Base-by-base conservation (phyloP, 176 grass and related monocot species). In the Leersia perrieri region DNA sequence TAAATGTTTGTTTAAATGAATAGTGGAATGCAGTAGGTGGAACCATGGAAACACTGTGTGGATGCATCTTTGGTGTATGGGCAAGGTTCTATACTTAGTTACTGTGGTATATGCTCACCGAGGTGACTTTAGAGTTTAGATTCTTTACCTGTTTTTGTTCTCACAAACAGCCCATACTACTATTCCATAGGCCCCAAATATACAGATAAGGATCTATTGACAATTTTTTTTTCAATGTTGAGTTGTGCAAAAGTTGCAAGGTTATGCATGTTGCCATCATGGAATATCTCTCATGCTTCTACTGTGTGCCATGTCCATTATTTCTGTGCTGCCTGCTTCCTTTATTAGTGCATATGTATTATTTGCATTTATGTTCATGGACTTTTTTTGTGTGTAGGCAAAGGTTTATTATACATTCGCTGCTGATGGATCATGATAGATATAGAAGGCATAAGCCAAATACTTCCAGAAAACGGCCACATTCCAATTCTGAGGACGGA, bases 401-500 rank as follows among this genome's bases (percentile, higher is more conserved):
- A 80, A 86, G 61, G 63, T 33, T 63, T 27, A 55, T 39, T 57
- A 26, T 66, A 75, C 66, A 27, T 11, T 66, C 74, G 45, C 29
- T 60, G 55, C 41, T 31, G 60, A 86, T 90, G 88, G 78, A 86
- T 60, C 65, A 82, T 86, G 60, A 67, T 78, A 77, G 72, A 42
- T 86, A 83, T 78, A 86, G 83, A 85, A 72, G 77, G 29, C 70
- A 75, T 55, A 75, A 83, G 33, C 64, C 42, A 73, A 73, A 13
- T 76, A 44, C 53, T 29, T 77, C 88, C 58, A 86, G 66, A 72
- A 86, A 77, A 49, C 82, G 83, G 78, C 81, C 39, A 0, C 73
- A 33, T 81, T 86, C 73, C n/a, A 87, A 74, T 68, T 86, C 73
- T 83, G 90, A 88, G 72, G 87, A 88, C 29, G 64, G 76, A 77